Conservation (phyloP, 768 basidiomycete genomes). For the Psilocybe tampanensis region DNA sequence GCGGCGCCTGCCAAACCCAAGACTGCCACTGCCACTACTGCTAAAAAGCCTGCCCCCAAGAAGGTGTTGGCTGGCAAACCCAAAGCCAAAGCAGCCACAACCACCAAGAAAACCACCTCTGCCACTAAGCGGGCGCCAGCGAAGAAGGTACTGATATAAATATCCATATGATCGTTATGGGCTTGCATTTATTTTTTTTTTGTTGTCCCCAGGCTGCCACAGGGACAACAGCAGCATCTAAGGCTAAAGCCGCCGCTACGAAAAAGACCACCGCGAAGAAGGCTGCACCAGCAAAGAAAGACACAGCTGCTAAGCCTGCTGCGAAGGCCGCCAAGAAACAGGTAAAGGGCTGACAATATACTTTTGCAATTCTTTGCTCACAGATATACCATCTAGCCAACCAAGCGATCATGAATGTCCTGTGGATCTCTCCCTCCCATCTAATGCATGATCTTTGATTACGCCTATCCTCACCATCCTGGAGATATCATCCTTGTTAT, state of each 20-base stretch:
- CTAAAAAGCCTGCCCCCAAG: conserved; percentile 33
- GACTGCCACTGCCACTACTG: conserved; percentile 21
- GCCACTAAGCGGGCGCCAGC: conserved; percentile 38
- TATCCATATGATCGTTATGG: background rate
- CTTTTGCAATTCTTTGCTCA: background rate
- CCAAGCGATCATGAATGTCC: conserved; percentile 23
- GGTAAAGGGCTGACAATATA: conserved; percentile 19
- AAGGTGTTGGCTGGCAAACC: conserved; percentile 40
- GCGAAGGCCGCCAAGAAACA: conserved; percentile 39
- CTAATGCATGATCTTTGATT: conserved; percentile 19
- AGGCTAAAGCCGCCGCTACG: conserved; percentile 41
- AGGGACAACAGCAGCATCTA: conserved; percentile 42
- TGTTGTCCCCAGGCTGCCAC: conserved; percentile 39
- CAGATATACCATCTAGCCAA: conserved; percentile 21
- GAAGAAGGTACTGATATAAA: conserved; percentile 36
- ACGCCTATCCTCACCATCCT: conserved; percentile 16
- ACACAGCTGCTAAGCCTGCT: conserved; percentile 32
- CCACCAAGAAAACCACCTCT: conserved; percentile 39
- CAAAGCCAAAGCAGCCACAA: conserved; percentile 36
- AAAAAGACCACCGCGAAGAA: conserved; percentile 40
- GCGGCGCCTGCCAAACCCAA: conserved; percentile 31
- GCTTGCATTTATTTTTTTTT: conserved; percentile 11
- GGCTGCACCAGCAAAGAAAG: conserved; percentile 30
- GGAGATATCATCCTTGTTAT: conserved; percentile 5
- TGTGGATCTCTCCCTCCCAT: conserved; percentile 5